Base-by-base conservation (phyloP, 139 green algal genomes). In the Haematococcus lacustris region DNA sequence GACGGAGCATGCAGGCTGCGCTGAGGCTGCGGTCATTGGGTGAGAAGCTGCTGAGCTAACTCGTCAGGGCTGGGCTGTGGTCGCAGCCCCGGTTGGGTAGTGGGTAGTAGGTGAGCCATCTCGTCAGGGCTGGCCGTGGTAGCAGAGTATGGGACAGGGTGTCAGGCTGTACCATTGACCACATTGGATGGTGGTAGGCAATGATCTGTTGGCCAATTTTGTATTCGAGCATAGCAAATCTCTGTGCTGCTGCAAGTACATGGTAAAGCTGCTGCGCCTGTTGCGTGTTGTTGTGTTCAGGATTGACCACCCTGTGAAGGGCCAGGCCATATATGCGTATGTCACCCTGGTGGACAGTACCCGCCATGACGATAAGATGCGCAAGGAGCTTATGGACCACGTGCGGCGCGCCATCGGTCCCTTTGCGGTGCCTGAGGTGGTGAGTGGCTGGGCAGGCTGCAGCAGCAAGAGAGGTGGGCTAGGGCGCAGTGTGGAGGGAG, bases 241-340 rank as follows among this genome's bases (percentile, higher is more conserved):
- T n/a, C n/a, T n/a, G n/a, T n/a, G n/a, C n/a, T n/a, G n/a, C n/a
- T n/a, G n/a, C n/a, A n/a, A n/a, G n/a, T n/a, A n/a, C n/a, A n/a
- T n/a, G n/a, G n/a, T n/a, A n/a, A n/a, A n/a, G n/a, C 43, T 17
- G 9, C 9, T 53, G 43, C 43, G 9, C 25, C 57, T 30, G 21
- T 13, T 64, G 57, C 25, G 28, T 30, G 57, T 30, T 64, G 32
- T 80, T 86, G 83, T 1, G 71, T 94, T 13, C 62, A 39, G 40
- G 32, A 32, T 77, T 28, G 91, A 97, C 37, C 94, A 98, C 74
- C 65, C 82, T 23, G 86, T 98, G 73, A 97, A 98, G 86, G 94
- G 94, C 30, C 85, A 92, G 66, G 88, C 80, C 53, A 96, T 99
- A 74, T 99, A 98, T 75, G 94, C 94, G 1, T 99, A 91, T 73